Percentiles rank a stretch among this genome's conserved stretches.
phyloP scores from a whole-genome alignment of 306 rosid genomes.

The Glycyrrhiza uralensis region DNA sequence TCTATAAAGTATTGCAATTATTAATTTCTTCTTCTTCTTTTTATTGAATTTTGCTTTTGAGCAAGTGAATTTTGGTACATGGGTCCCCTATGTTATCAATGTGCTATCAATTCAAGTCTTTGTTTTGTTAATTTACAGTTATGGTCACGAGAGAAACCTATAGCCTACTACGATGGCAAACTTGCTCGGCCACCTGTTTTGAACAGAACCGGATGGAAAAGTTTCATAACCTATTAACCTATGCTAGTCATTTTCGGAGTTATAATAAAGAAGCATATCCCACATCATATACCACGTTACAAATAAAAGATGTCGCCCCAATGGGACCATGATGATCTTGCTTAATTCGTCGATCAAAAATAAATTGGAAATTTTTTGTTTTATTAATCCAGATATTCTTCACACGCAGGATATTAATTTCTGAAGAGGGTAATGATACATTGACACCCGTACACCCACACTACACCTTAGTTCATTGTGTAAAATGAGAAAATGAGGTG shows the following conservation, averaged over 20 bases:
- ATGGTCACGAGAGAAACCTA: not conserved
- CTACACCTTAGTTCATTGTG: too few species aligned
- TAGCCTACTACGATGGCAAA: not conserved
- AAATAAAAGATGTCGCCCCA: not conserved
- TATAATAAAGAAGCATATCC: not conserved
- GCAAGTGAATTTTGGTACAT: not conserved
- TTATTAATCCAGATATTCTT: too few species aligned
- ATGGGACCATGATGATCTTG: not conserved
- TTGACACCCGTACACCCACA: too few species aligned
- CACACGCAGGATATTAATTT: too few species aligned
- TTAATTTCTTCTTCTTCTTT: not conserved
- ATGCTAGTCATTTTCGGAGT: not conserved
- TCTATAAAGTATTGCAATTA: not conserved
- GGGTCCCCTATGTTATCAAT: not conserved
- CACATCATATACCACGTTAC: not conserved
- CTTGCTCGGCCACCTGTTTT: conserved; percentile 21
- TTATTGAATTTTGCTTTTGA: not conserved
- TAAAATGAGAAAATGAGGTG: too few species aligned
- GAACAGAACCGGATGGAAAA: not conserved
- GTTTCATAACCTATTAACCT: not conserved
- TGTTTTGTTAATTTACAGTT: not conserved
- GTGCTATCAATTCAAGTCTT: not conserved
- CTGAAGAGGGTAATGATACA: too few species aligned
- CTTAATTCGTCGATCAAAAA: not conserved
- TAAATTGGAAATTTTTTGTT: too few species aligned